These are phyloP conservation scores for Kwoniella dendrophila DNA, from an alignment of 768 basidiomycete species.

Conservation along the genomic window DNA sequence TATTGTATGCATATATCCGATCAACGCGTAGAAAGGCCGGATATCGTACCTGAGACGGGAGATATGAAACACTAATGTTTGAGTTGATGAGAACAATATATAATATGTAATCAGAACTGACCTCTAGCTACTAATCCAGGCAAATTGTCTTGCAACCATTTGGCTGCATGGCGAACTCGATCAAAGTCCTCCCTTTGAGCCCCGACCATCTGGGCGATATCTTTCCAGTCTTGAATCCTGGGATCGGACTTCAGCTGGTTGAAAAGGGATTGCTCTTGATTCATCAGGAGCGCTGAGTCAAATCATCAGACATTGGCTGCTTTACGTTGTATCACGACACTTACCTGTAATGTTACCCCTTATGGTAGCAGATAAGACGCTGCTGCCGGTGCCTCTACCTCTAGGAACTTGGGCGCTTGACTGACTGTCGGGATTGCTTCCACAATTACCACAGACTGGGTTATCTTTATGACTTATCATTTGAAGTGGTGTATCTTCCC, in stretches of 20 bases:
- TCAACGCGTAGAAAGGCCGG: neutral
- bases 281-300: constrained; percentile 20
- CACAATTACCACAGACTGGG: too few species aligned
- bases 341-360: neutral
- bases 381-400: neutral
- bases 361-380: neutral
- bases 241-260: neutral
- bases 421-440: too few species aligned
- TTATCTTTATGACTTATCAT: too few species aligned
- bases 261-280: constrained; percentile 10
- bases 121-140: constrained; percentile 18
- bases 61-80: too few species aligned
- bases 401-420: neutral
- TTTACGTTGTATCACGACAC: too few species aligned
- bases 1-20: constrained; percentile 13
- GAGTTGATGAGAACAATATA: neutral
- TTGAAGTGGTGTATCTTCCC: neutral
- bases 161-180: constrained; percentile 27
- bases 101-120: neutral
- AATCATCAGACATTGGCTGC: neutral
- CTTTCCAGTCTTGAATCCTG: constrained; percentile 26
- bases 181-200: constrained; percentile 34
- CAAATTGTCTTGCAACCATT: constrained; percentile 29
- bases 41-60: neutral
- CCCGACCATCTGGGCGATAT: constrained; percentile 28